phyloP scores from a whole-genome alignment of 306 rosid genomes.

The Malus sylvestris region DNA sequence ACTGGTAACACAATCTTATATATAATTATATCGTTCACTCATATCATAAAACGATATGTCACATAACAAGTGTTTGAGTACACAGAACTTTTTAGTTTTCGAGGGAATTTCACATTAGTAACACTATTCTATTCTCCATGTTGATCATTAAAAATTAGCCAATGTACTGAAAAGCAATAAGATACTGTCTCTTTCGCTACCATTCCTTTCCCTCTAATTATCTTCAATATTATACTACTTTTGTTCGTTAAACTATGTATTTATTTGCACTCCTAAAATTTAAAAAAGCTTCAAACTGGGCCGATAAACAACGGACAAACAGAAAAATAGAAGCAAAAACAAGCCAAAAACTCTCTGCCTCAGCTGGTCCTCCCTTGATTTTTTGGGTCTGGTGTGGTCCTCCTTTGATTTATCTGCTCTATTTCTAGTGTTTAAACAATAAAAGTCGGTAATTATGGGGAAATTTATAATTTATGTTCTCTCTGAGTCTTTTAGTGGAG shows the following conservation, averaged over 20 bases:
- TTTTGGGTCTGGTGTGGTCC: constrained; percentile 12
- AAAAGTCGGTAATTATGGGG: neutral
- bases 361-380: constrained; percentile 8
- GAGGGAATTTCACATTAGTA: too few relatives aligned
- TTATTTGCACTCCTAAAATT: neutral
- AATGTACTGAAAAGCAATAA: neutral
- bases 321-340: constrained; percentile 1
- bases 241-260: neutral
- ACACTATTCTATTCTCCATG: neutral
- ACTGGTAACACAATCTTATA: too few relatives aligned
- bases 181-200: constrained; percentile 21
- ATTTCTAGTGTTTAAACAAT: neutral
- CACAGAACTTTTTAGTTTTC: too few relatives aligned
- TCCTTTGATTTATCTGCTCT: neutral
- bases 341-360: constrained; percentile 7
- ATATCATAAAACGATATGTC: too few relatives aligned
- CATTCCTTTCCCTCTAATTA: neutral
- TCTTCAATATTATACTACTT: neutral
- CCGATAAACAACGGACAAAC: neutral
- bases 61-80: too few relatives aligned
- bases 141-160: neutral
- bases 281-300: too few relatives aligned
- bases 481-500: neutral
- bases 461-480: neutral
- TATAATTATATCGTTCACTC: too few relatives aligned